Evolutionary conservation across 1,284 basidiomycete genomes (phyloP).

Genomic region (Somion occarium): DNA sequence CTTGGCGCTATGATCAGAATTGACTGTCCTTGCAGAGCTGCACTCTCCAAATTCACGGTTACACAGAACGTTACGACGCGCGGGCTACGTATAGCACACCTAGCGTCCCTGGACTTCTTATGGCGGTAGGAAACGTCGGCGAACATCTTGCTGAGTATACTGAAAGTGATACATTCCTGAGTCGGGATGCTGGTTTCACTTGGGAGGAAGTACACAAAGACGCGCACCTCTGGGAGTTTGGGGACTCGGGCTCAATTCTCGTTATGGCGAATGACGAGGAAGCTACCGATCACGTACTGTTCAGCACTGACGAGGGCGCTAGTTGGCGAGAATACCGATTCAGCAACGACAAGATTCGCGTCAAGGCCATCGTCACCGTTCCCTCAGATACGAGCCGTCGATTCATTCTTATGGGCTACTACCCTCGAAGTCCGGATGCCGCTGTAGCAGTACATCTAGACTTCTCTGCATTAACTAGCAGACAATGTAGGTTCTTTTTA

Average conservation of each 20-base stretch:
- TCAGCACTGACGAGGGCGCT: slow-evolving; percentile 84
- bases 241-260: slow-evolving; percentile 92
- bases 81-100: slow-evolving; percentile 91
- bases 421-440: slow-evolving; percentile 42
- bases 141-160: slow-evolving; percentile 76
- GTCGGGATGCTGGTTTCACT: slow-evolving; percentile 93
- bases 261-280: slow-evolving; percentile 95
- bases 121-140: slow-evolving; percentile 98
- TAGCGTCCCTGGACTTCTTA: slow-evolving; percentile 87
- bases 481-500: slow-evolving; percentile 60
- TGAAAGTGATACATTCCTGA: slow-evolving; percentile 94
- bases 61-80: slow-evolving; percentile 89
- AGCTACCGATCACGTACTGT: slow-evolving; percentile 85
- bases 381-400: slow-evolving; percentile 87
- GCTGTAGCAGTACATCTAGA: slow-evolving; percentile 85
- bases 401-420: slow-evolving; percentile 82
- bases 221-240: slow-evolving; percentile 97
- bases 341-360: slow-evolving; percentile 66
- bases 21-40: slow-evolving; percentile 52
- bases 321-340: slow-evolving; percentile 90
- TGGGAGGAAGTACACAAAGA: slow-evolving; percentile 99
- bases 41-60: slow-evolving; percentile 89
- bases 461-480: slow-evolving; percentile 74
- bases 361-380: slow-evolving; percentile 82
- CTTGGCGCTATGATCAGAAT: neutral